phyloP scores from a whole-genome alignment of 495 filamentous ascomycete species.

The Neurospora pannonica region DNA sequence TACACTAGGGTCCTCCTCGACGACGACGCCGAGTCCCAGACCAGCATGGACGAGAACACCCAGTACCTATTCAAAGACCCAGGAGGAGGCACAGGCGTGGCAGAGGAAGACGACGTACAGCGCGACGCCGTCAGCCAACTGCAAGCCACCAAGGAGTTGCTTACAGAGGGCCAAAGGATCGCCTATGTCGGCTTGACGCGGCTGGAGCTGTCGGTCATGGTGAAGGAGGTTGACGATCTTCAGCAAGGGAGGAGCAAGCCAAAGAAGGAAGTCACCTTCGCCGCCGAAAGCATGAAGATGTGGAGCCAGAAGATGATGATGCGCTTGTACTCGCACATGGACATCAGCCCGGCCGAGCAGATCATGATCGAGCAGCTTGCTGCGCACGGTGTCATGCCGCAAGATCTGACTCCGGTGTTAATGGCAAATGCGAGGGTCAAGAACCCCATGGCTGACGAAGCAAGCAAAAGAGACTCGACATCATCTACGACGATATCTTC shows the following conservation, averaged over 20 bases:
- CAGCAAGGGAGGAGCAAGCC: conserved; percentile 38
- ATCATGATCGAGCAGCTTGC: conserved; percentile 98
- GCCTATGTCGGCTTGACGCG: conserved; percentile 89
- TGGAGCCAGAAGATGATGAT: conserved; percentile 98
- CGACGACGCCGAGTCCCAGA: conserved; percentile 86
- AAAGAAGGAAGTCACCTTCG: conserved; percentile 60
- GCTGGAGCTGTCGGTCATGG: conserved; percentile 69
- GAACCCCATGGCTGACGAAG: conserved; percentile 67
- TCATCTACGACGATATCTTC: conserved; percentile 10
- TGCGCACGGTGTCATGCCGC: conserved; percentile 78
- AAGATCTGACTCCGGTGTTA: conserved; percentile 71
- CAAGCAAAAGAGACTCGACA: conserved; percentile 2
- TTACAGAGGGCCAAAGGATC: conserved; percentile 92
- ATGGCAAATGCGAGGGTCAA: conserved; percentile 92
- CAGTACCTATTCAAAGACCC: conserved; percentile 80
- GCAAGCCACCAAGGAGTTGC: conserved; percentile 88
- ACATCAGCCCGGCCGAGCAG: conserved; percentile 82
- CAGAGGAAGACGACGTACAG: conserved; percentile 65
- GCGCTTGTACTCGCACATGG: conserved; percentile 89
- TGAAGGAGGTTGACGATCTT: conserved; percentile 51
- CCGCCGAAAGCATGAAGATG: conserved; percentile 75
- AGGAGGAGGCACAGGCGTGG: conserved; percentile 46
- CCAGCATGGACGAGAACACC: conserved; percentile 96
- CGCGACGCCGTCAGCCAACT: conserved; percentile 82
- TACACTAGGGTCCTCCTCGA: conserved; percentile 91